Conservation (phyloP, 1,284 basidiomycete genomes). For the Melampsora abietis-canadensis region DNA sequence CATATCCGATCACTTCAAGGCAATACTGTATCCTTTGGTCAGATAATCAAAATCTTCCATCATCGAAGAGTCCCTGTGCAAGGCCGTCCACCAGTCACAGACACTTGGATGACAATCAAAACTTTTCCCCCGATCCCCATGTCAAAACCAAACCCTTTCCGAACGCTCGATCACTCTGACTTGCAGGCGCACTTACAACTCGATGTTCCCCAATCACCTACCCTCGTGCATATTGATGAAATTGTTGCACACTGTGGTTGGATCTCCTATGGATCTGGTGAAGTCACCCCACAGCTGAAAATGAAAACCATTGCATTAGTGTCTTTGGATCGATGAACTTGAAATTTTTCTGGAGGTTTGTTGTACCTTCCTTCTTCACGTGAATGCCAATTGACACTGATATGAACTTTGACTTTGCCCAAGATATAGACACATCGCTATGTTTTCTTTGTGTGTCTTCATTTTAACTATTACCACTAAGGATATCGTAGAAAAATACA, state of each 20-base stretch:
- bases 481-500: too few relatives aligned
- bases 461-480: too few relatives aligned
- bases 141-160: background rate
- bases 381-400: too few relatives aligned
- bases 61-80: background rate
- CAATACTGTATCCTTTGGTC: background rate
- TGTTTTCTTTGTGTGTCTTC: too few relatives aligned
- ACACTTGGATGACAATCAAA: background rate
- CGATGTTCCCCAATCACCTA: too few relatives aligned
- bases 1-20: background rate
- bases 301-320: too few relatives aligned
- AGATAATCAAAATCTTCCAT: background rate
- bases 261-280: conserved; percentile 6
- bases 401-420: too few relatives aligned
- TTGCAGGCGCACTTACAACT: conserved; percentile 43
- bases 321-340: too few relatives aligned
- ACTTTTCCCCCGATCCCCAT: background rate
- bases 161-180: conserved; percentile 51
- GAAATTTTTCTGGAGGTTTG: too few relatives aligned
- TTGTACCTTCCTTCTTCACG: too few relatives aligned
- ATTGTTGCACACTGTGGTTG: conserved; percentile 33
- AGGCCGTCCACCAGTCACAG: background rate
- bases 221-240: conserved; percentile 1
- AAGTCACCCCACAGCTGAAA: too few relatives aligned
- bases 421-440: too few relatives aligned